Percentiles rank a stretch among this genome's conserved stretches.
These are phyloP conservation scores for Asterochloris sp. DNA, from an alignment of 139 green algal species.

Conservation along the genomic window DNA sequence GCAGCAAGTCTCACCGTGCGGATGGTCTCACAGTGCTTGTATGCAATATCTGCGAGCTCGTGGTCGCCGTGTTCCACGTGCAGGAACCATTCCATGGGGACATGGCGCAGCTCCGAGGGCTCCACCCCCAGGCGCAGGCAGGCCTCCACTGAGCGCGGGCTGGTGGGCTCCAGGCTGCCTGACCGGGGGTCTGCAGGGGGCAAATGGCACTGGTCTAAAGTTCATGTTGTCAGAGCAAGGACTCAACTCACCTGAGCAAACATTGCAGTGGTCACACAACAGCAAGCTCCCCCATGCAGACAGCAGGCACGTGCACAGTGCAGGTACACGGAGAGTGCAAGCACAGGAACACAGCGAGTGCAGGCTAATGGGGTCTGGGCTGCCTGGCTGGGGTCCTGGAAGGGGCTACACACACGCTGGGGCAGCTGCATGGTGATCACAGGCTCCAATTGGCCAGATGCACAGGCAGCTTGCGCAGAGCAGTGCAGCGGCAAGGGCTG, in stretches of 20 bases:
- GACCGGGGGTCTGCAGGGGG: slow-evolving; percentile 44
- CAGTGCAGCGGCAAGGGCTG: no score
- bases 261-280: neutral
- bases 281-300: neutral
- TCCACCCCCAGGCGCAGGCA: slow-evolving; percentile 83
- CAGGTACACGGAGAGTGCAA: no score
- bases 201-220: neutral
- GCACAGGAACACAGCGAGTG: no score
- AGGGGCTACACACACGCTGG: no score
- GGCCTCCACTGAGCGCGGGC: slow-evolving; percentile 73
- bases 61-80: slow-evolving; percentile 36
- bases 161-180: slow-evolving; percentile 58
- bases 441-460: neutral
- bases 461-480: neutral
- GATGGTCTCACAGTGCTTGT: slow-evolving; percentile 59
- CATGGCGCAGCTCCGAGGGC: slow-evolving; percentile 63
- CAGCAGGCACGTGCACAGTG: no score
- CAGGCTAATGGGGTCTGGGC: no score
- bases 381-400: no score
- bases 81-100: slow-evolving; percentile 55
- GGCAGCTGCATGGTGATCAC: no score
- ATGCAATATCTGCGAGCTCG: slow-evolving; percentile 62
- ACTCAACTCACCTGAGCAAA: neutral
- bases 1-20: slow-evolving; percentile 42
- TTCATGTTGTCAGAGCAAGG: neutral